A percentile compares a stretch with the other conserved stretches of the same genome.
These are phyloP conservation scores for Ochetophila trinervis DNA, from an alignment of 306 rosid genomes.

Conservation along the genomic window DNA sequence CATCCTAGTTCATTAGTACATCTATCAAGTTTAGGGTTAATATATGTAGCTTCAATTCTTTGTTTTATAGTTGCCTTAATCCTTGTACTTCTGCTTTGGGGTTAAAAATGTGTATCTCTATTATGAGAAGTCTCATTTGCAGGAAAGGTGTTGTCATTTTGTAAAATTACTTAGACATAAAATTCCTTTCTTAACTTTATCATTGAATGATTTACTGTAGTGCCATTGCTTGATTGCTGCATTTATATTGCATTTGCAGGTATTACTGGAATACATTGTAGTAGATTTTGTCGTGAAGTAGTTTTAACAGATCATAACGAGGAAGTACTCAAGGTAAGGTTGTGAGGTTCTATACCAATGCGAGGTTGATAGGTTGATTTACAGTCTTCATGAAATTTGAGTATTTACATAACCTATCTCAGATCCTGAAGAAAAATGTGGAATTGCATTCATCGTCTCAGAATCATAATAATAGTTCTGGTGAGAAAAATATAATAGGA, in stretches of 20 bases:
- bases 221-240: constrained; percentile 16
- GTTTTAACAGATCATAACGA: constrained; percentile 88
- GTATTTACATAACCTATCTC: constrained; percentile 32
- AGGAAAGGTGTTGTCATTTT: background rate
- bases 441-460: constrained; percentile 69
- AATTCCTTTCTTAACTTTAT: background rate
- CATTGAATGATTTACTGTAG: constrained; percentile 3
- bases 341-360: constrained; percentile 23
- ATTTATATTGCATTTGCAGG: constrained; percentile 48
- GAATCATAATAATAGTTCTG: constrained; percentile 35
- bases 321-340: constrained; percentile 84
- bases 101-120: background rate
- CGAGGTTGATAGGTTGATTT: constrained; percentile 22
- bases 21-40: background rate
- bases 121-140: background rate
- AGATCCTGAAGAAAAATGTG: constrained; percentile 82
- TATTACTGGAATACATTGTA: constrained; percentile 76
- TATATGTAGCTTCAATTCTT: background rate
- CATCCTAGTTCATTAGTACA: background rate
- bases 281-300: constrained; percentile 76
- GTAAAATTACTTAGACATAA: background rate
- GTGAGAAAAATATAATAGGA: constrained; percentile 44
- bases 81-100: background rate
- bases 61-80: background rate
- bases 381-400: constrained; percentile 18